These are phyloP conservation scores for Phyllostachys edulis DNA, from an alignment of 176 grass and related monocot species.

Conservation along the genomic window DNA sequence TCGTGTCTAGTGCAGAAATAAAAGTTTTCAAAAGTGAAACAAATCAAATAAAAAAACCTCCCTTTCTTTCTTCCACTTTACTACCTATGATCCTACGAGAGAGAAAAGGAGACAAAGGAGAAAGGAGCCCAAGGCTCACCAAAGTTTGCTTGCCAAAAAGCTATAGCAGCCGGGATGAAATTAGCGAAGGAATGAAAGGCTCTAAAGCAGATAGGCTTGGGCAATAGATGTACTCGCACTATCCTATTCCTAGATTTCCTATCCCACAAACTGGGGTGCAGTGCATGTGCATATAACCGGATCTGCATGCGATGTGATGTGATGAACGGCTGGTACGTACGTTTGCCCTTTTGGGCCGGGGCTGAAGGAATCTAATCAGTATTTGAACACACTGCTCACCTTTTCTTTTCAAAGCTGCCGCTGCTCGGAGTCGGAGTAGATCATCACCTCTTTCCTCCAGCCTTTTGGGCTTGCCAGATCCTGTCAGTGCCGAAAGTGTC, in stretches of 20 bases:
- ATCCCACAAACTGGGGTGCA: neutral
- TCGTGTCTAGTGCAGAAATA: neutral
- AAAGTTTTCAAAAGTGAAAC: neutral
- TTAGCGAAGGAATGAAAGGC: neutral
- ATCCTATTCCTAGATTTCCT: neutral
- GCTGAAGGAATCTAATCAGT: neutral
- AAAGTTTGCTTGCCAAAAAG: neutral
- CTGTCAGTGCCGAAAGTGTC: slow-evolving; percentile 42
- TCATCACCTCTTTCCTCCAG: neutral
- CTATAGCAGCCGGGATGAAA: neutral
- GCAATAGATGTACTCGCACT: neutral
- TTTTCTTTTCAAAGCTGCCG: neutral
- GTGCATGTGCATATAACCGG: neutral
- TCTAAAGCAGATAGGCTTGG: neutral
- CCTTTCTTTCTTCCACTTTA: neutral
- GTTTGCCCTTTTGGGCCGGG: neutral
- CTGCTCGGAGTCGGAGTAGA: neutral
- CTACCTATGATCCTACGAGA: no score
- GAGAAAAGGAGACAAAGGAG: neutral
- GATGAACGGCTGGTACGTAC: neutral
- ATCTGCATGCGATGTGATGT: neutral
- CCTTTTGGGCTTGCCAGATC: slow-evolving; percentile 7
- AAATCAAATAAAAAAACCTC: neutral
- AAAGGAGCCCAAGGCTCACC: neutral
- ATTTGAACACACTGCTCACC: neutral